Conservation (phyloP, 2,329 filamentous ascomycete genomes). For the Dendryphion nanum region DNA sequence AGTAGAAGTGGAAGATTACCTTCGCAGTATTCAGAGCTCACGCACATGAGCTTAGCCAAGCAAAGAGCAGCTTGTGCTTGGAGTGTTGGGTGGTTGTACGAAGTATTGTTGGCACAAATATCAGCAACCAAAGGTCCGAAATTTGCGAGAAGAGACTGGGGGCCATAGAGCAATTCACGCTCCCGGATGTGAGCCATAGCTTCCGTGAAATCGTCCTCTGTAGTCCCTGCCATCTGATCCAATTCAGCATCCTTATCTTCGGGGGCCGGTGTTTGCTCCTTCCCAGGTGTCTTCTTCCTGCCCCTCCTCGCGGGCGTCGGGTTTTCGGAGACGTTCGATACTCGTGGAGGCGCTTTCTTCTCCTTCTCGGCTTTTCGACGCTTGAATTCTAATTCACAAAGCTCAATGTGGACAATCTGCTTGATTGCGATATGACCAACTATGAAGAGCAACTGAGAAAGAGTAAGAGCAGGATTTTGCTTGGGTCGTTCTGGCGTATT, state of each 20-base stretch:
- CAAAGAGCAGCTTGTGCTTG: conserved; percentile 93
- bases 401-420: conserved; percentile 95
- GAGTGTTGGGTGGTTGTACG: conserved; percentile 83
- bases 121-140: conserved; percentile 92
- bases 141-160: conserved; percentile 78
- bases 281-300: conserved; percentile 38
- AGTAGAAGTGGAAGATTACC: conserved; percentile 88
- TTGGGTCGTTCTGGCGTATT: conserved; percentile 18
- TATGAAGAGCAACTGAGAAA: conserved; percentile 91
- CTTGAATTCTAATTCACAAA: conserved; percentile 98
- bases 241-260: conserved; percentile 84
- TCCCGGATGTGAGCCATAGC: conserved; percentile 83
- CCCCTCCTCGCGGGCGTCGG: conserved; percentile 41
- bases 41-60: conserved; percentile 97
- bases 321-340: conserved; percentile 28
- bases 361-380: conserved; percentile 89
- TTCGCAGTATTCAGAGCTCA: conserved; percentile 95
- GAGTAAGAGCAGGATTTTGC: conserved; percentile 68
- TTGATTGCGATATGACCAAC: conserved; percentile 97
- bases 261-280: conserved; percentile 45
- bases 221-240: conserved; percentile 94
- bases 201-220: conserved; percentile 89
- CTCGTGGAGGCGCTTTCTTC: conserved; percentile 54
- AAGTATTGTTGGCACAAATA: conserved; percentile 87
- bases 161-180: conserved; percentile 78